These are phyloP conservation scores for Colletotrichum tropicale DNA, from an alignment of 2,329 filamentous ascomycete species.

Conservation along the genomic window DNA sequence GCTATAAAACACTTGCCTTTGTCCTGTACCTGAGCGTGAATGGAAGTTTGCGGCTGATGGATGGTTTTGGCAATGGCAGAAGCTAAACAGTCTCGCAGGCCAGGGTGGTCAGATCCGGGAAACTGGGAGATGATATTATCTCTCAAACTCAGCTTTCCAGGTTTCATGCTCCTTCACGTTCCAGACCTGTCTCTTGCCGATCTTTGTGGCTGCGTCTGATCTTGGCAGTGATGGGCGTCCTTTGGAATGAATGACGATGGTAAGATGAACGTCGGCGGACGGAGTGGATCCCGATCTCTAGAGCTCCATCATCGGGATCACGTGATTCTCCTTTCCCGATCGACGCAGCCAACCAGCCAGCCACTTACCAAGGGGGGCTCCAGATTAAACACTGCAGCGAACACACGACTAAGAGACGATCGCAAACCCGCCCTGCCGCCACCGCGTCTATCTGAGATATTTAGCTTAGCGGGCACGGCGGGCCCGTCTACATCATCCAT, in stretches of 20 bases:
- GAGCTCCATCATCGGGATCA: background rate
- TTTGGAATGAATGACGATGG: background rate
- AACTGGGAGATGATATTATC: background rate
- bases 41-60: background rate
- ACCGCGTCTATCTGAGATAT: background rate
- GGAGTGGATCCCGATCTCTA: conserved; percentile 5
- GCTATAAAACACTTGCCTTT: background rate
- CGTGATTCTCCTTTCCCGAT: background rate
- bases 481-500: background rate
- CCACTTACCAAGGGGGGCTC: background rate
- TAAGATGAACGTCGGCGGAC: background rate
- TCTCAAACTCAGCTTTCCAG: background rate
- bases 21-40: background rate
- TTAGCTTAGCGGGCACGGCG: background rate
- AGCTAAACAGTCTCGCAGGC: background rate
- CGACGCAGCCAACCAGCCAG: background rate
- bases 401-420: background rate
- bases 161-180: background rate
- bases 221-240: background rate
- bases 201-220: background rate
- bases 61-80: background rate
- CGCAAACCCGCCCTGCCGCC: background rate
- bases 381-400: background rate
- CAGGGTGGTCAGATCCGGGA: background rate
- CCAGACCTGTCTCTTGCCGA: background rate